These are phyloP conservation scores for Quercus gilva DNA, from an alignment of 306 rosid species.

Conservation along the genomic window DNA sequence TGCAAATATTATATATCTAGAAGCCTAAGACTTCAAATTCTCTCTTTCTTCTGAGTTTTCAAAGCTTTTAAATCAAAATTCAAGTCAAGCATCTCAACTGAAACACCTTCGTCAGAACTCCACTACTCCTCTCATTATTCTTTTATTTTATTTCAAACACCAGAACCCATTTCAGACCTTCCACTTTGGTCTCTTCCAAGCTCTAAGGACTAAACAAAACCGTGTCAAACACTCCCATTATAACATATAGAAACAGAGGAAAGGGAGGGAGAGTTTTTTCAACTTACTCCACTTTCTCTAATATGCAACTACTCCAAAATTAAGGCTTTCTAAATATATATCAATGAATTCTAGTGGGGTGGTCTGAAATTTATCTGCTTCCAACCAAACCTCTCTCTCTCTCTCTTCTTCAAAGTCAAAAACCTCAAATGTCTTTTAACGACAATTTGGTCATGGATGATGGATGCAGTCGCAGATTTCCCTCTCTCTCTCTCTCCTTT, in stretches of 20 bases:
- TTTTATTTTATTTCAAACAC: neutral
- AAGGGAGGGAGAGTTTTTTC: constrained; percentile 7
- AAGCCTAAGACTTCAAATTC: neutral
- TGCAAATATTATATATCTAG: neutral
- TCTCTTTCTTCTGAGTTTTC: neutral
- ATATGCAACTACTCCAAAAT: constrained; percentile 24
- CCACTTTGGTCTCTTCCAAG: neutral
- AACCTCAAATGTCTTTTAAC: constrained; percentile 18
- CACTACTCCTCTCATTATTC: neutral
- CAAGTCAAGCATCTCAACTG: constrained; percentile 9
- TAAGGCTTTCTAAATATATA: neutral
- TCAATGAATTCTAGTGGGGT: neutral
- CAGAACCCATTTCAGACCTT: neutral
- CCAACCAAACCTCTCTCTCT: constrained; percentile 19
- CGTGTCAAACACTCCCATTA: constrained; percentile 35
- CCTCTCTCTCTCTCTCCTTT: no score
- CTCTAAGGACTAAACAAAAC: constrained; percentile 12
- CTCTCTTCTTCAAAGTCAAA: constrained; percentile 12
- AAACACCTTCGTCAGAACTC: neutral
- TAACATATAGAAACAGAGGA: neutral
- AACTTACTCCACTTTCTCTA: constrained; percentile 21
- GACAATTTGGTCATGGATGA: constrained; percentile 9
- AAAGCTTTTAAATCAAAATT: neutral
- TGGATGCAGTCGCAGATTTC: neutral
- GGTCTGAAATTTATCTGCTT: neutral